These are phyloP conservation scores for Fremontodendron californicum DNA, from an alignment of 345 rosid species.

Conservation along the genomic window DNA sequence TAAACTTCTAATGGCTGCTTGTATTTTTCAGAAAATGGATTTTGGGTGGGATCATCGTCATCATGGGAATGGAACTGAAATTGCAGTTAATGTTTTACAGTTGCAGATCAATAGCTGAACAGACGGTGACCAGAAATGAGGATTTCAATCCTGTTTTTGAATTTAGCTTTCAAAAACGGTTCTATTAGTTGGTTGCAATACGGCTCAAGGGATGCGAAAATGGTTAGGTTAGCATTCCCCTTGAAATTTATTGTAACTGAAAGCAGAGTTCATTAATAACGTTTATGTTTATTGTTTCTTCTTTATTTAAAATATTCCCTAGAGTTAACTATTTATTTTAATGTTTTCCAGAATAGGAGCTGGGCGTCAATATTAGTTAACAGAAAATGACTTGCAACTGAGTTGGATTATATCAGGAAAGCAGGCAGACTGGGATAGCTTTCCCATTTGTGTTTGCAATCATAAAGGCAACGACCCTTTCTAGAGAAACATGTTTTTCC, in stretches of 20 bases:
- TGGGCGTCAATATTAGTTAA: background rate
- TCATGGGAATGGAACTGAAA: background rate
- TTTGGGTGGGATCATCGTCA: background rate
- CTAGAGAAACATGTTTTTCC: slow-evolving; percentile 1
- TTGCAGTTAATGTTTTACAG: background rate
- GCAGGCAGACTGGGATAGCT: background rate
- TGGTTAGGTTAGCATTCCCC: background rate
- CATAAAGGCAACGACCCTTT: background rate
- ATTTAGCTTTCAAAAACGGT: background rate
- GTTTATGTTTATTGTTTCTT: background rate
- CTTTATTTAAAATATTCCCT: background rate
- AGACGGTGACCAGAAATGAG: background rate
- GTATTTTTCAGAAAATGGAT: background rate
- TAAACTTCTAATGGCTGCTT: background rate
- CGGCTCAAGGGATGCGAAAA: background rate
- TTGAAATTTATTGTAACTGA: background rate
- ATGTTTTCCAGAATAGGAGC: background rate
- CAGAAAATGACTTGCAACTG: background rate
- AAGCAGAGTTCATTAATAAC: background rate
- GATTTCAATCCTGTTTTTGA: background rate
- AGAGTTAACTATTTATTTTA: background rate
- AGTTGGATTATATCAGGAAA: background rate
- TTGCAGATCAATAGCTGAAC: background rate
- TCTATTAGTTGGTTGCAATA: background rate
- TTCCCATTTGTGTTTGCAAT: slow-evolving; percentile 6